phyloP scores from a whole-genome alignment of 148 eudicot genomes.

The Vaccinium darrowii region DNA sequence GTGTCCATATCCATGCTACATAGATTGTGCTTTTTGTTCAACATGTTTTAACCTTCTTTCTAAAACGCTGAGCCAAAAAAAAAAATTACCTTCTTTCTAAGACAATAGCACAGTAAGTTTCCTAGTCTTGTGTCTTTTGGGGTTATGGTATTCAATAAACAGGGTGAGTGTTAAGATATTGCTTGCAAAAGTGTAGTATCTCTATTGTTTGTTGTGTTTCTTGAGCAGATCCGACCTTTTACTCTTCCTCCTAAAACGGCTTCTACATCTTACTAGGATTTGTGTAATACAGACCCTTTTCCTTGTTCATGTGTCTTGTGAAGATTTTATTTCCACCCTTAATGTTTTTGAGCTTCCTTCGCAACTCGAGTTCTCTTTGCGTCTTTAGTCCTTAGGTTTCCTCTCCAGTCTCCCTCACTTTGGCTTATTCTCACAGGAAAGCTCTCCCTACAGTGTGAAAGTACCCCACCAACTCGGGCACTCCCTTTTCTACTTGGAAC shows the following conservation, averaged over 20 bases:
- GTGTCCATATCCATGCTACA: too few relatives aligned
- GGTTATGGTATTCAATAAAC: neutral
- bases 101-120: neutral
- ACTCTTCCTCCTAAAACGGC: neutral
- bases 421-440: neutral
- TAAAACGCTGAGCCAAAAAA: too few relatives aligned
- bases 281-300: neutral
- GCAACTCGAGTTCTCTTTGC: neutral
- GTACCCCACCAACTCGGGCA: neutral
- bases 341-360: neutral
- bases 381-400: neutral
- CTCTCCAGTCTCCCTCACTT: neutral
- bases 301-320: neutral
- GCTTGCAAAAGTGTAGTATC: neutral
- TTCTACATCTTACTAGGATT: neutral
- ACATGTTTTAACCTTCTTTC: neutral
- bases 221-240: neutral
- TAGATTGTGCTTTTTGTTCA: neutral
- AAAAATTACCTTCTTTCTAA: neutral
- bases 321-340: neutral
- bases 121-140: neutral
- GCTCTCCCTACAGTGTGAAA: neutral
- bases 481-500: neutral
- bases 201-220: neutral
- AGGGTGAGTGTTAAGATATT: neutral